Percentiles rank a stretch among this genome's conserved stretches.
These are phyloP conservation scores for Mortierella sp. DNA, from an alignment of 371 early-diverging fungal species.

Conservation along the genomic window DNA sequence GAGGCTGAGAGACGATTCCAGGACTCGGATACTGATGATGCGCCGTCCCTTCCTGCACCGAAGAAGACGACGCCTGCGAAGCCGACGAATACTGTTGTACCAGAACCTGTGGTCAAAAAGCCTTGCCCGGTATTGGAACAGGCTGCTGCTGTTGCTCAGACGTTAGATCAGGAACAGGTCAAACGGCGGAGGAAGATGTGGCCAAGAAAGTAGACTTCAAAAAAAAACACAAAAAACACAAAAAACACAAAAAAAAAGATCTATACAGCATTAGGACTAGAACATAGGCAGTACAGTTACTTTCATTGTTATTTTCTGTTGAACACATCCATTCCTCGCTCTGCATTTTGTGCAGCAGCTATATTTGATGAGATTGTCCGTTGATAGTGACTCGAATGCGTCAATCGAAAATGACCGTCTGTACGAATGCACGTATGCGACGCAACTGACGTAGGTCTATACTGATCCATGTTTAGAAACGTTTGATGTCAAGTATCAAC, in stretches of 20 bases:
- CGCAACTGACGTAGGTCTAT: too few species aligned
- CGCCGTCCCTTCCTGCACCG: constrained; percentile 28
- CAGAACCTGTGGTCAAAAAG: constrained; percentile 18
- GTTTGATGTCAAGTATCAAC: too few species aligned
- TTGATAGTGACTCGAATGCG: too few species aligned
- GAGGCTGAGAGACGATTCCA: constrained; percentile 52
- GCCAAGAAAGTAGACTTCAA: constrained; percentile 29
- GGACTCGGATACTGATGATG: constrained; percentile 44
- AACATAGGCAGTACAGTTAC: too few species aligned
- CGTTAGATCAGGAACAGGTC: constrained; percentile 21
- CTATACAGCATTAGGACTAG: not conserved
- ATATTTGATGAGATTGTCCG: too few species aligned
- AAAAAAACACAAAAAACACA: too few species aligned
- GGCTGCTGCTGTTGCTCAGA: not conserved
- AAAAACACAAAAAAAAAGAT: not conserved
- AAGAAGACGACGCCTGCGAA: constrained; percentile 24
- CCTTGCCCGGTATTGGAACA: constrained; percentile 14
- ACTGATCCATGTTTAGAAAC: too few species aligned
- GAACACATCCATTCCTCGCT: too few species aligned
- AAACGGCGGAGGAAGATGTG: constrained; percentile 50
- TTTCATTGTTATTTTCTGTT: too few species aligned
- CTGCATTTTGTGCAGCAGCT: too few species aligned
- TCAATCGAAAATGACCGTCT: too few species aligned
- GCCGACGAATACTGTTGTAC: constrained; percentile 1
- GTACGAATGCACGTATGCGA: too few species aligned